phyloP scores from a whole-genome alignment of 1,284 basidiomycete species.

The Fomitopsis schrenkii region DNA sequence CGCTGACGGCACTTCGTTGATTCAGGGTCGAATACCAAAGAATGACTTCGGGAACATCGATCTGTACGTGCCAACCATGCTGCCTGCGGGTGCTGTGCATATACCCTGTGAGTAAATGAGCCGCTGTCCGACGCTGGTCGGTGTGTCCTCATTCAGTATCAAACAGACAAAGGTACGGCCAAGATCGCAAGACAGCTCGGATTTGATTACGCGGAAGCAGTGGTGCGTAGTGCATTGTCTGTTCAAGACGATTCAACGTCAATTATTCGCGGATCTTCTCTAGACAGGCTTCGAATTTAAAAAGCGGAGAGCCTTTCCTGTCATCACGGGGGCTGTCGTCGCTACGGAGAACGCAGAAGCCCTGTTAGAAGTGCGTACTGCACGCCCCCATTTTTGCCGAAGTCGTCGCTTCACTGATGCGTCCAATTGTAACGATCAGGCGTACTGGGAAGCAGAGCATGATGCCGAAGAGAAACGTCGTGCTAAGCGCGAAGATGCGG shows the following conservation, averaged over 20 bases:
- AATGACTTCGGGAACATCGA: conserved; percentile 98
- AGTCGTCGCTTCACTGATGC: neutral
- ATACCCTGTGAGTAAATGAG: conserved; percentile 70
- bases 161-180: conserved; percentile 77
- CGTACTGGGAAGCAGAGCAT: conserved; percentile 81
- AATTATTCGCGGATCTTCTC: neutral
- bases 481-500: conserved; percentile 74
- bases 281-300: conserved; percentile 95
- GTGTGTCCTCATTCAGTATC: neutral
- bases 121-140: neutral
- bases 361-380: conserved; percentile 68
- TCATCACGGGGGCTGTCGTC: conserved; percentile 85
- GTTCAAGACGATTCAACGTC: neutral
- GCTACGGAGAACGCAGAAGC: conserved; percentile 76
- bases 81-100: conserved; percentile 85
- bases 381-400: neutral
- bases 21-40: conserved; percentile 86
- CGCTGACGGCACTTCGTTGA: conserved; percentile 10
- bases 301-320: conserved; percentile 82
- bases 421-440: conserved; percentile 38
- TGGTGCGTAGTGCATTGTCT: conserved; percentile 46
- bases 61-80: conserved; percentile 92
- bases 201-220: conserved; percentile 92
- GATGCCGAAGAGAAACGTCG: conserved; percentile 75
- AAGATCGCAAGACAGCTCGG: conserved; percentile 88